Evolutionary conservation across 805 yeast species (phyloP).

Genomic region (Candida succiphila): DNA sequence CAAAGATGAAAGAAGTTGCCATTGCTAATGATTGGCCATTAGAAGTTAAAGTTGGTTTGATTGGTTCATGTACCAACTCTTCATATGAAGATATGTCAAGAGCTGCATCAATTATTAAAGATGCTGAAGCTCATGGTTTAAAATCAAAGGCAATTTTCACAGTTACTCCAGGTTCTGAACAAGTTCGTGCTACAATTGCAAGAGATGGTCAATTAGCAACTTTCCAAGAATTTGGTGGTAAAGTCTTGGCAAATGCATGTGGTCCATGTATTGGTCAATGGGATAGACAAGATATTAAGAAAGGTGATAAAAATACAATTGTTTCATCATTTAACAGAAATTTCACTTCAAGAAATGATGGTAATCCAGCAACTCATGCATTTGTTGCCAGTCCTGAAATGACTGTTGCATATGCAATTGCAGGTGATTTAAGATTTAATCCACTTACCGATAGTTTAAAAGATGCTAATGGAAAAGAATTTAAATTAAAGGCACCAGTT

Average conservation of each 20-base stretch:
- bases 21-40: constrained; percentile 76
- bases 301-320: constrained; percentile 70
- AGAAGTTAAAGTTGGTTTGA: constrained; percentile 82
- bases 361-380: constrained; percentile 95
- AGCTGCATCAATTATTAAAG: constrained; percentile 81
- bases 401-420: constrained; percentile 93
- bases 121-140: constrained; percentile 79
- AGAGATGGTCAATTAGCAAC: constrained; percentile 84
- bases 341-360: constrained; percentile 96
- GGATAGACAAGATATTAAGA: constrained; percentile 78
- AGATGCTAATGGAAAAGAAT: constrained; percentile 58
- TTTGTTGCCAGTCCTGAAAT: constrained; percentile 98
- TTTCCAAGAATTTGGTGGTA: constrained; percentile 82
- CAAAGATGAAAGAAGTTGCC: constrained; percentile 68
- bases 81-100: constrained; percentile 98
- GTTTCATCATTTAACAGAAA: constrained; percentile 97
- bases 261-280: constrained; percentile 99
- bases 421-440: constrained; percentile 88
- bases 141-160: constrained; percentile 87
- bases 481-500: constrained; percentile 68
- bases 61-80: constrained; percentile 98
- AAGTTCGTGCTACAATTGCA: constrained; percentile 92
- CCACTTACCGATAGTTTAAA: constrained; percentile 81
- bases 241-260: constrained; percentile 93
- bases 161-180: constrained; percentile 98